Evolutionary conservation across 2,329 filamentous ascomycete species (phyloP), one percentile per base, ranked within the genome.

Genomic region (Cordyceps javanica): DNA sequence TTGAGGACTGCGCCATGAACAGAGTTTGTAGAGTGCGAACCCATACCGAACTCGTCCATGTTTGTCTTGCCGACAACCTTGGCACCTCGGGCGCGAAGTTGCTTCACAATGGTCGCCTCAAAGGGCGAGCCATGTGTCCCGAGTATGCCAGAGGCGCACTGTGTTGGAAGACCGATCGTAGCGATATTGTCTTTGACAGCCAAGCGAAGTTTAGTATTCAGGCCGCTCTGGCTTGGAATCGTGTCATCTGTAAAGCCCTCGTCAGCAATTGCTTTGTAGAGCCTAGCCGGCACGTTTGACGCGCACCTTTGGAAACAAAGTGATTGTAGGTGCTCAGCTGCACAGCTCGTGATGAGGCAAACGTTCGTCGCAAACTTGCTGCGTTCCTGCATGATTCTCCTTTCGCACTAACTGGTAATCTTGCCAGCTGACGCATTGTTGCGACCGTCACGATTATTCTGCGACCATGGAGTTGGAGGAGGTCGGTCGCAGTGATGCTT

Each of bases 41-140:
- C 91, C 92, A 96, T 96, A 28, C 92, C 91, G 69, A 96, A 96
- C 69, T 96, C 94, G 73, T 97, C 94, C 78, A 97, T 85, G 69
- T 96, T 96, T 2, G 91, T 92, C 72, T 96, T 96, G 7, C 88
- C 88, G 1, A 86, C 78, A 2, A 93, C 70, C 6, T 80, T 70
- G 6, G 83, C 85, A 42, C 87, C 88, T 5, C 81, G 78, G 28
- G 75, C 69, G 57, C 82, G 80, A 34, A 97, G 78, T 64, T 86
- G 82, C 53, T 79, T 74, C 34, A 95, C 84, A 19, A 97, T 86
- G 9, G 90, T 93, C 19, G 93, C 91, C 68, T 92, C 84, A 71
- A 89, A 93, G 4, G 92, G 90, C 60, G 88, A 91, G 36, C 71
- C 75, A 71, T 92, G 90, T 60, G 76, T 77, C n/a, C 77, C 69